A percentile compares a stretch with the other conserved stretches of the same genome.
Conservation (phyloP, 2,329 filamentous ascomycete species). For the Cadophora luteo-olivacea region DNA sequence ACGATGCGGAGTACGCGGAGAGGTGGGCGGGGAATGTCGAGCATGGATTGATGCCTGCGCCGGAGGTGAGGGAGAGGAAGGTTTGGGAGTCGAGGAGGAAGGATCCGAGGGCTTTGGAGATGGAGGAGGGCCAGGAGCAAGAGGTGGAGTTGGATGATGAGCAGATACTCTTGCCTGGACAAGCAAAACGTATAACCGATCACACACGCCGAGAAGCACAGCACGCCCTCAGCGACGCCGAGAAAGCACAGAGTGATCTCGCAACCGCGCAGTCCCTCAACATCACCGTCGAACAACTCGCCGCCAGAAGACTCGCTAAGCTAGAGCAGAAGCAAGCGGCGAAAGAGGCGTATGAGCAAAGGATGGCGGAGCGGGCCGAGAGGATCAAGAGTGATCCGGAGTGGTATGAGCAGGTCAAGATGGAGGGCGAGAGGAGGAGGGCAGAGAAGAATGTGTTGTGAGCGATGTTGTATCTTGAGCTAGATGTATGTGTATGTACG, state of each 20-base stretch:
- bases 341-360: background rate
- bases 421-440: background rate
- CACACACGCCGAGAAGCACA: background rate
- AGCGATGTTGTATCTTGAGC: background rate
- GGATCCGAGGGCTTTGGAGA: background rate
- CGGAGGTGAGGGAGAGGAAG: background rate
- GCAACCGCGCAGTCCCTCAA: background rate
- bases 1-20: conserved; percentile 47
- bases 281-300: background rate
- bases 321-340: background rate
- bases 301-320: background rate
- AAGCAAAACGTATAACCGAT: background rate
- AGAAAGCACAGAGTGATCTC: background rate
- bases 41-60: conserved; percentile 39
- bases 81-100: background rate
- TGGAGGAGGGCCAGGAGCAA: background rate
- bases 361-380: conserved; percentile 5
- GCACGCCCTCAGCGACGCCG: background rate
- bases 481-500: background rate
- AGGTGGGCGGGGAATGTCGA: conserved; percentile 46
- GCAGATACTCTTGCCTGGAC: background rate
- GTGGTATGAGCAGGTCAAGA: conserved; percentile 8
- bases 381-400: conserved; percentile 2
- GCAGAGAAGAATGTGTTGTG: background rate
- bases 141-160: background rate